Conservation (phyloP, 2,329 filamentous ascomycete genomes). For the Pseudogymnoascus pannorum region DNA sequence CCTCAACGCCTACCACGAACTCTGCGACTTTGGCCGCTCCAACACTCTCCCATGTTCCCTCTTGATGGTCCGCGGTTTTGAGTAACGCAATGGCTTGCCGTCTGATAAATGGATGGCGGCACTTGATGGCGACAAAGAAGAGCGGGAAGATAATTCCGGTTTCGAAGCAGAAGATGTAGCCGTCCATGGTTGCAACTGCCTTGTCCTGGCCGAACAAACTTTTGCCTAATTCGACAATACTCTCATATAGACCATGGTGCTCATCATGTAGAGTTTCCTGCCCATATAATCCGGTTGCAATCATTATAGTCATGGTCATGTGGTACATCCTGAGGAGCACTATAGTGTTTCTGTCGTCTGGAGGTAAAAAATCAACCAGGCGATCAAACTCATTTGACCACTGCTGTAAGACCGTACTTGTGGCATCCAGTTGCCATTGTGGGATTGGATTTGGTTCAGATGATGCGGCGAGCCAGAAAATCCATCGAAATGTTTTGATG, state of each 20-base stretch:
- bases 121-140: slow-evolving; percentile 57
- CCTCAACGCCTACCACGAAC: background rate
- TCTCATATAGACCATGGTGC: background rate
- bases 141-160: slow-evolving; percentile 52
- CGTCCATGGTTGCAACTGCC: background rate
- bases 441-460: slow-evolving; percentile 13
- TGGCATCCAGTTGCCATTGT: slow-evolving; percentile 7
- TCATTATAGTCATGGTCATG: slow-evolving; percentile 11
- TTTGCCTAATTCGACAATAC: slow-evolving; percentile 12
- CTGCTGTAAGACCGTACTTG: background rate
- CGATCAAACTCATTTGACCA: background rate
- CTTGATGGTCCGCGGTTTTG: slow-evolving; percentile 49
- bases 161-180: background rate
- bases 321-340: slow-evolving; percentile 15
- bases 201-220: background rate
- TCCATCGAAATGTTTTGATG: slow-evolving; percentile 13
- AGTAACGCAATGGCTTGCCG: slow-evolving; percentile 55
- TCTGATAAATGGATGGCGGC: slow-evolving; percentile 45
- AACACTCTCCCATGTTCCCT: slow-evolving; percentile 57
- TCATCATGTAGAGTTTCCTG: slow-evolving; percentile 11
- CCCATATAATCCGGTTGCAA: slow-evolving; percentile 12
- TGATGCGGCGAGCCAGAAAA: slow-evolving; percentile 11
- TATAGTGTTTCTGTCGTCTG: background rate
- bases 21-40: background rate
- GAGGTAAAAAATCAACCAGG: background rate